Evolutionary conservation across 2,329 filamentous ascomycete genomes (phyloP).

Genomic region (Huntiella omanensis): DNA sequence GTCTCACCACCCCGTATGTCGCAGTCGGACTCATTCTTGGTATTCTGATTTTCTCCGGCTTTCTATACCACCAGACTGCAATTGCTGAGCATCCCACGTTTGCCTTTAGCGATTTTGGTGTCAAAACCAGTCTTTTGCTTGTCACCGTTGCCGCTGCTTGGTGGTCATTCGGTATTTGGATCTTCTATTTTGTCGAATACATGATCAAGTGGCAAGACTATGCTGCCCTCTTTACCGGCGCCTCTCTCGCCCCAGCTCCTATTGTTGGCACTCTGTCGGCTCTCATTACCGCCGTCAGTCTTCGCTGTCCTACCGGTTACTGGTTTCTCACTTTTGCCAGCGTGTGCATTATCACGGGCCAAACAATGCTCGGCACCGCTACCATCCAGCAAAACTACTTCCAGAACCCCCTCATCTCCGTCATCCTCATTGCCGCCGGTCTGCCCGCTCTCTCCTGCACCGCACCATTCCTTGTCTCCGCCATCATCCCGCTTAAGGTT

Average conservation of each 20-base stretch:
- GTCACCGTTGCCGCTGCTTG: constrained; percentile 33
- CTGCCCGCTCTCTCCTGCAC: constrained; percentile 50
- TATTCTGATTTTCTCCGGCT: constrained; percentile 31
- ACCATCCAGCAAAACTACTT: constrained; percentile 35
- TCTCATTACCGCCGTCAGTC: constrained; percentile 23
- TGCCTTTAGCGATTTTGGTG: constrained; percentile 18
- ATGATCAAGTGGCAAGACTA: constrained; percentile 25
- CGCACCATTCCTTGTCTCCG: constrained; percentile 38
- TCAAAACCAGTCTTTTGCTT: constrained; percentile 32
- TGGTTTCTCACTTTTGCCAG: constrained; percentile 23
- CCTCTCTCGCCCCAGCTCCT: constrained; percentile 26
- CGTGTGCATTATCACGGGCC: constrained; percentile 25
- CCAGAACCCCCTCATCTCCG: constrained; percentile 39
- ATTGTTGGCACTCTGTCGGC: constrained; percentile 26
- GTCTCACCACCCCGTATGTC: constrained; percentile 37
- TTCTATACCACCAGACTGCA: constrained; percentile 35
- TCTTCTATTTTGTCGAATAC: constrained; percentile 31
- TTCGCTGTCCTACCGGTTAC: constrained; percentile 21
- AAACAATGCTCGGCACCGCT: constrained; percentile 16
- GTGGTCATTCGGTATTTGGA: constrained; percentile 34
- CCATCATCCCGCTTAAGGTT: constrained; percentile 26
- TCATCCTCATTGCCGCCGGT: constrained; percentile 39
- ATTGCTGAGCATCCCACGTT: constrained; percentile 32
- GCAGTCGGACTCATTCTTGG: constrained; percentile 39
- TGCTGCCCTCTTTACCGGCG: constrained; percentile 25